These are phyloP conservation scores for Aspergillus asperescens DNA, from an alignment of 495 filamentous ascomycete genomes.

Conservation along the genomic window DNA sequence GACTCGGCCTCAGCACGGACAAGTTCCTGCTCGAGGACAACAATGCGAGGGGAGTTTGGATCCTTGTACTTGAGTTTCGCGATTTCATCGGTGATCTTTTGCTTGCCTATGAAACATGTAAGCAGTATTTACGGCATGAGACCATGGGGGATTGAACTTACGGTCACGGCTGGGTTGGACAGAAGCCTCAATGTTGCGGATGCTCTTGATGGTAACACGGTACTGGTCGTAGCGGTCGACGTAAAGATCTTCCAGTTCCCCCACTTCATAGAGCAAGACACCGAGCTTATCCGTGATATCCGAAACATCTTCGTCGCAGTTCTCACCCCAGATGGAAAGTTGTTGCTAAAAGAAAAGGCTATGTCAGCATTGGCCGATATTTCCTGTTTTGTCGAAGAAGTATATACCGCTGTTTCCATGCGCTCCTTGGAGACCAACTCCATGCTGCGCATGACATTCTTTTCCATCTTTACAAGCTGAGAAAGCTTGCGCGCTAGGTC, in stretches of 20 bases:
- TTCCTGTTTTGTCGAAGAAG: no score
- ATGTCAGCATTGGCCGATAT: background rate
- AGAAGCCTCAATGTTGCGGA: constrained; percentile 96
- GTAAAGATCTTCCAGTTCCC: constrained; percentile 95
- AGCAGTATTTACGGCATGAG: background rate
- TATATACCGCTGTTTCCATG: constrained; percentile 92
- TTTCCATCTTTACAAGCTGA: constrained; percentile 99
- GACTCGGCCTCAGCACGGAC: constrained; percentile 98
- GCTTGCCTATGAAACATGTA: constrained; percentile 59
- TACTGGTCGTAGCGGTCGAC: constrained; percentile 99
- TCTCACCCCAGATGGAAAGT: constrained; percentile 96
- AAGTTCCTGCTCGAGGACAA: constrained; percentile 96
- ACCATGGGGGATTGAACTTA: constrained; percentile 48
- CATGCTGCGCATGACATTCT: constrained; percentile 99
- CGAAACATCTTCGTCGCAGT: constrained; percentile 94
- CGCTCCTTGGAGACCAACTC: constrained; percentile 90
- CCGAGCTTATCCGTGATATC: constrained; percentile 99
- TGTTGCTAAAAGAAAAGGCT: constrained; percentile 63
- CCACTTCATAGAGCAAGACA: constrained; percentile 95
- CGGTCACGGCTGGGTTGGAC: constrained; percentile 97
- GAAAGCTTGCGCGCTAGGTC: constrained; percentile 96
- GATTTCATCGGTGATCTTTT: constrained; percentile 99
- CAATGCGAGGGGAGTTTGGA: constrained; percentile 93
- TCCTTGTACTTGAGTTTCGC: constrained; percentile 99
- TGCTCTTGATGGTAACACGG: constrained; percentile 97